phyloP scores from a whole-genome alignment of 2,329 filamentous ascomycete species.

The Colletotrichum karsti region DNA sequence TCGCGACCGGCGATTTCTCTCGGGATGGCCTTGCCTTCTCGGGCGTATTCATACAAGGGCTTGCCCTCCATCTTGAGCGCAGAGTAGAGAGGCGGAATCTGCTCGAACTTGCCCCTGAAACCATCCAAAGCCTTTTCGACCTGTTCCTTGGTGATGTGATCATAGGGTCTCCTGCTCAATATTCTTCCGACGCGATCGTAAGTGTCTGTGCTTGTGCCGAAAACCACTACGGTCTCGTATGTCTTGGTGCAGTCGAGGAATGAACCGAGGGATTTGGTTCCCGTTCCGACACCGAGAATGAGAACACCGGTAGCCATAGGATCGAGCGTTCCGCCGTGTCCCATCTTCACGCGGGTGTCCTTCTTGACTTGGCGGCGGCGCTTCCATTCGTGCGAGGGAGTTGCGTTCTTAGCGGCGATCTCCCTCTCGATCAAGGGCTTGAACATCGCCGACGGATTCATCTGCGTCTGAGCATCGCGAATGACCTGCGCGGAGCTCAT shows the following conservation, averaged over 20 bases:
- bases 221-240: constrained; percentile 89
- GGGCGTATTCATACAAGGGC: constrained; percentile 93
- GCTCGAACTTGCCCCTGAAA: constrained; percentile 86
- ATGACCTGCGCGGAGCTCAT: constrained; percentile 91
- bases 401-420: constrained; percentile 60
- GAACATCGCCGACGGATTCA: constrained; percentile 85
- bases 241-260: constrained; percentile 92
- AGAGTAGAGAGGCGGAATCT: constrained; percentile 92
- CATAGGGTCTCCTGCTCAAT: constrained; percentile 77
- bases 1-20: constrained; percentile 83
- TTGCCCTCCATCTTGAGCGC: constrained; percentile 94
- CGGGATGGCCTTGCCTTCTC: constrained; percentile 87
- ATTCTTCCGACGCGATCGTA: constrained; percentile 91
- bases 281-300: constrained; percentile 85
- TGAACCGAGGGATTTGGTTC: constrained; percentile 81
- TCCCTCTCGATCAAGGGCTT: constrained; percentile 77
- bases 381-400: constrained; percentile 66
- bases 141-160: constrained; percentile 80
- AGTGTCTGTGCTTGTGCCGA: constrained; percentile 91
- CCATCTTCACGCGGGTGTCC: constrained; percentile 84
- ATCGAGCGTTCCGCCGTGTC: constrained; percentile 95
- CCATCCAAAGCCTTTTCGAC: constrained; percentile 79
- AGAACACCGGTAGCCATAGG: constrained; percentile 93
- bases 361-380: constrained; percentile 66
- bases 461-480: constrained; percentile 84